Percentiles rank a stretch among this genome's conserved stretches.
Conservation (phyloP, 352 stramenopile species). For the Pythium chondricola region DNA sequence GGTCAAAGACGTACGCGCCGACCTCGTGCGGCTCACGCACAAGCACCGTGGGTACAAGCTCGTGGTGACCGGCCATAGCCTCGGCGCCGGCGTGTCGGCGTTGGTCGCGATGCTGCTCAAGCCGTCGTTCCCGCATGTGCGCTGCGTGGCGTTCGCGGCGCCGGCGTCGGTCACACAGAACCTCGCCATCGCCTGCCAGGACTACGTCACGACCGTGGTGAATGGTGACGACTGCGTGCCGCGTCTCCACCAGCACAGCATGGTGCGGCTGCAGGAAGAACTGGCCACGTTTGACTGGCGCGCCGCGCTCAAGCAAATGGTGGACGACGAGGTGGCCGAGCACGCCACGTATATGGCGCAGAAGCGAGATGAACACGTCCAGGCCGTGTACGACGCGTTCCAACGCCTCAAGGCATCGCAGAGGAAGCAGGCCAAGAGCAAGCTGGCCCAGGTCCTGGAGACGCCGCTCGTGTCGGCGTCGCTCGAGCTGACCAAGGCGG, state of each 20-base stretch:
- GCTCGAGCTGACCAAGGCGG: constrained; percentile 40
- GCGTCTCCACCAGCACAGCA: constrained; percentile 68
- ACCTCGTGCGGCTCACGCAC: constrained; percentile 32
- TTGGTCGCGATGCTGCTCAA: constrained; percentile 51
- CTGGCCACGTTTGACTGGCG: constrained; percentile 68
- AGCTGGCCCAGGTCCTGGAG: constrained; percentile 19
- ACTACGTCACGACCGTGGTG: constrained; percentile 65
- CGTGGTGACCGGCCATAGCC: constrained; percentile 61
- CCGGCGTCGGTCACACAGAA: constrained; percentile 64
- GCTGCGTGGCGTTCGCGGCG: constrained; percentile 66
- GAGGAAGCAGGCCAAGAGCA: constrained; percentile 36
- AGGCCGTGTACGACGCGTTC: constrained; percentile 37
- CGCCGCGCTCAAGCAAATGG: constrained; percentile 38
- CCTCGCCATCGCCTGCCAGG: constrained; percentile 41
- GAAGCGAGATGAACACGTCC: constrained; percentile 42
- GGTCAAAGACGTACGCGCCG: constrained; percentile 40
- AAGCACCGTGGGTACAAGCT: constrained; percentile 52
- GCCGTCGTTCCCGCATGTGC: constrained; percentile 33
- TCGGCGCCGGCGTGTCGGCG: constrained; percentile 63
- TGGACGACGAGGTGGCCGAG: constrained; percentile 52
- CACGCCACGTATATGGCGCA: constrained; percentile 39
- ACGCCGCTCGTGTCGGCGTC: constrained; percentile 32
- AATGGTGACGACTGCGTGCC: constrained; percentile 81
- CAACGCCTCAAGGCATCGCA: constrained; percentile 39
- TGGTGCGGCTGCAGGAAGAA: constrained; percentile 56